Base-by-base conservation (phyloP, 2,329 filamentous ascomycete genomes). In the Alternaria arbusti region DNA sequence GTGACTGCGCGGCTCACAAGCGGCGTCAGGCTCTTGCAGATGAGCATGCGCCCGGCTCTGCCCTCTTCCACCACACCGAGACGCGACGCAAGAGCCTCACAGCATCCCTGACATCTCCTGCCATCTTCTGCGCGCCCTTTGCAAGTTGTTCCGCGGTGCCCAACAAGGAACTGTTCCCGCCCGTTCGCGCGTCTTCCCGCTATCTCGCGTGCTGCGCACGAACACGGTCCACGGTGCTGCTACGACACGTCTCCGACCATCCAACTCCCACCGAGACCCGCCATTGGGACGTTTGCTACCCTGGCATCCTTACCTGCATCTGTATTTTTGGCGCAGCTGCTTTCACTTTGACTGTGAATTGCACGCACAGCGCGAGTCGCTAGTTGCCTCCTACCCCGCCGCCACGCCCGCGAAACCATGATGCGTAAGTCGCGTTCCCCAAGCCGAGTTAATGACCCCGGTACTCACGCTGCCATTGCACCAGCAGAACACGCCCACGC, bases 351-450 rank as follows among this genome's bases (percentile, higher is more conserved):
- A 49, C 22, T 44, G 25, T 20, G 40, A 28, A 17, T 49, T 54
- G 20, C 11, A 45, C 30, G 22, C 26, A 26, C 55, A 59, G 51
- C 51, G 50, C 54, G 64, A 62, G 60, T 60, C 51, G 61, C 63
- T 67, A 56, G 63, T 61, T 59, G 63, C 60, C 22, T 58, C 36
- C 59, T 66, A 63, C 66, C 64, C 64, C 68, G 63, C 67, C 64
- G 66, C 62, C 67, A 66, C 60, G 57, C 49, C 54, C 54, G 54
- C 59, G 52, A 23, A 50, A 54, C 49, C 54, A 65, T 62, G 47
- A 65, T 68, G 66, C 64, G 68, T 67, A 65, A 73, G 71, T 68
- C 65, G 65, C 65, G 68, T 66, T 58, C 60, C 59, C 58, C 58
- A 62, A 45, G 51, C 62, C 61, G 59, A 57, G 44, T 54, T 50